Percentiles rank a stretch among this genome's conserved stretches.
Evolutionary conservation across 2,329 filamentous ascomycete genomes (phyloP).

Genomic region (Shiraia sp.): DNA sequence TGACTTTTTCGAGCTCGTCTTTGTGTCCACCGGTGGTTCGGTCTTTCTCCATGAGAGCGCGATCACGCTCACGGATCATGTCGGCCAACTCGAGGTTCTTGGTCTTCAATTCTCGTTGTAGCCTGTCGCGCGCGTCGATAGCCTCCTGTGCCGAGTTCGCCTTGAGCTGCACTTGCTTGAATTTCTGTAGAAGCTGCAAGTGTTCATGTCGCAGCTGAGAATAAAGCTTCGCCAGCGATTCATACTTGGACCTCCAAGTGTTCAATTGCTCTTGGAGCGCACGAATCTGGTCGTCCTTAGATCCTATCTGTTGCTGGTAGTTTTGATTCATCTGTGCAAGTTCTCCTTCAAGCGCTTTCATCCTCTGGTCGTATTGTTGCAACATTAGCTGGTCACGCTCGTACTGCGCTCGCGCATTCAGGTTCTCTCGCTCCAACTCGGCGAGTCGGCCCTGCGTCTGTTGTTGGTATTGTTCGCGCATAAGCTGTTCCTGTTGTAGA

Average conservation of each 20-base stretch:
- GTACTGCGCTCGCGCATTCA: constrained; percentile 92
- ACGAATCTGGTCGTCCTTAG: constrained; percentile 92
- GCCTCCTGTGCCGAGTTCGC: constrained; percentile 96
- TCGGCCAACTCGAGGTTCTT: constrained; percentile 99
- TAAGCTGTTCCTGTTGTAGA: constrained; percentile 84
- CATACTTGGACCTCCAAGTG: constrained; percentile 96
- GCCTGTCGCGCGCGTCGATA: constrained; percentile 89
- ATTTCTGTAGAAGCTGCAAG: constrained; percentile 91
- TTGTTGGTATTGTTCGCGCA: constrained; percentile 86
- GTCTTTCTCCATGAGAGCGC: constrained; percentile 91
- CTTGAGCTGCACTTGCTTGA: constrained; percentile 94
- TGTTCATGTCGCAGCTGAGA: constrained; percentile 95
- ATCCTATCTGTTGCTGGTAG: constrained; percentile 80
- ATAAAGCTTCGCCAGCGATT: constrained; percentile 94
- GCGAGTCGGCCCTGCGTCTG: constrained; percentile 96
- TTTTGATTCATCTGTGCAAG: constrained; percentile 80
- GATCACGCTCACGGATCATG: constrained; percentile 96
- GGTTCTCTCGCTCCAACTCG: constrained; percentile 91
- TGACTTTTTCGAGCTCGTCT: constrained; percentile 92
- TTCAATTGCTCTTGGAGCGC: constrained; percentile 96
- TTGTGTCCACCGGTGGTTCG: constrained; percentile 82
- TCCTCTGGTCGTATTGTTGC: constrained; percentile 90
- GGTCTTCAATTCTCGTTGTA: constrained; percentile 97
- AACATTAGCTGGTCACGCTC: constrained; percentile 97
- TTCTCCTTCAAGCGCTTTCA: constrained; percentile 90